These are phyloP conservation scores for Chromera velia DNA, from an alignment of 73 alveolate genomes.

Conservation along the genomic window DNA sequence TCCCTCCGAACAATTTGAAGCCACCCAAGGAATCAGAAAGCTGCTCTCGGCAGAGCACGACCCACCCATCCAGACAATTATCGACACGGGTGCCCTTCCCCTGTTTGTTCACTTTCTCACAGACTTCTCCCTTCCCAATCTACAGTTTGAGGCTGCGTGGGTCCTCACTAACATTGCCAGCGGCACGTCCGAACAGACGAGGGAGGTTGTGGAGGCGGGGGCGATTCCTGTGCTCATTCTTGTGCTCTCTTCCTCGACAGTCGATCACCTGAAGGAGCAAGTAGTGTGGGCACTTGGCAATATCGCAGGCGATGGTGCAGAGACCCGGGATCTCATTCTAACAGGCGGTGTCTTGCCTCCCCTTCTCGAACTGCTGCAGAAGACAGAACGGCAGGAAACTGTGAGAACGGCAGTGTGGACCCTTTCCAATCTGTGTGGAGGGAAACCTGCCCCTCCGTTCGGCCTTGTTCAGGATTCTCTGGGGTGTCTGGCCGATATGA, in stretches of 20 bases:
- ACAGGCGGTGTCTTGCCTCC: conserved; percentile 73
- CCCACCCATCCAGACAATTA: conserved; percentile 89
- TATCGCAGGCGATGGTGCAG: conserved; percentile 83
- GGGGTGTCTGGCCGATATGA: conserved; percentile 67
- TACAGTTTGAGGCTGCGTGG: conserved; percentile 94
- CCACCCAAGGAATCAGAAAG: conserved; percentile 87
- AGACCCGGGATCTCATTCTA: conserved; percentile 70
- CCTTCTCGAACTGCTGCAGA: conserved; percentile 60
- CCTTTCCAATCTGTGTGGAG: conserved; percentile 81
- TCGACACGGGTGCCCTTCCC: conserved; percentile 85
- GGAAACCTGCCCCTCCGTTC: conserved; percentile 81
- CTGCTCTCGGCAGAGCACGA: conserved; percentile 68
- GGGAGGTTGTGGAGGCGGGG: conserved; percentile 84
- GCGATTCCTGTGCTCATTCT: conserved; percentile 70
- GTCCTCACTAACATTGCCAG: conserved; percentile 87
- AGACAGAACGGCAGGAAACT: conserved; percentile 55
- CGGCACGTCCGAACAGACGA: conserved; percentile 82
- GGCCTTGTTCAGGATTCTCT: conserved; percentile 58
- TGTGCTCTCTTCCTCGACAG: conserved; percentile 60
- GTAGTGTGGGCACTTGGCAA: conserved; percentile 94
- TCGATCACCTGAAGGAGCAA: conserved; percentile 74
- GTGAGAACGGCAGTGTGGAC: conserved; percentile 87
- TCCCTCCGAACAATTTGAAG: conserved; percentile 37
- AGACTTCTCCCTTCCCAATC: conserved; percentile 66
- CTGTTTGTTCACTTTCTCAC: conserved; percentile 66